Base-by-base conservation (phyloP, 1,139 yeast genomes). In the Pichia cactophila region DNA sequence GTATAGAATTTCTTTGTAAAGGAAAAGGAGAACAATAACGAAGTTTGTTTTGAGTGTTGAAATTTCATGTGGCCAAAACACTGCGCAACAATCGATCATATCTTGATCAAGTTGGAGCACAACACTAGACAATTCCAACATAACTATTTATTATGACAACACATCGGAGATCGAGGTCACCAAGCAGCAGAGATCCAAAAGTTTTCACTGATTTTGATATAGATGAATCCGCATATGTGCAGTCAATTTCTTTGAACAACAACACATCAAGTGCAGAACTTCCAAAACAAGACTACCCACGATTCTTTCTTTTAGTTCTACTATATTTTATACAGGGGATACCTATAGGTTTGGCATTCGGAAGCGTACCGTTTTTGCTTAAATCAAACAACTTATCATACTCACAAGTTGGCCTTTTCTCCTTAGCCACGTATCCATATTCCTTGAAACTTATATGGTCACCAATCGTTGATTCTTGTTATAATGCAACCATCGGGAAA, bases 321-420 rank as follows among this genome's bases (percentile, higher is more conserved):
- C 69, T 92, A 31, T 92, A 92, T 61, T 69, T 89, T 43, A 73
- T 90, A 12, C 98, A 92, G 65, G 99, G 98, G 28, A 82, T 92
- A 5, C 98, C 98, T 0, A 95, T 90, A 16, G 99, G 99, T 0
- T 68, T 92, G 41, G 96, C 96, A 2, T 89, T 92, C 70, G 98
- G 98, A 4, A 84, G 96, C 1, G 76, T 92, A n/a, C 99, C 98
- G 1, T 92, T 90, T 61, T 71, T 94, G 35, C 72, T 94, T 51
- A 92, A 92, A 65, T 78, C 92, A 11, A 62, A 67, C 50, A 64
- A 70, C 9, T 73, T 90, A 29, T 77, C 89, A n/a, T 92, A 86
- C 62, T 81, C 96, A 1, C 95, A 89, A 60, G 87, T 92, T 11
- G 98, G 97, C 0, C 65, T 90, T 5, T 94, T 94, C 64, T 81